Percentiles rank a stretch among this genome's conserved stretches.
Evolutionary conservation across 2,329 filamentous ascomycete genomes (phyloP).

Genomic region (Ceratocystis eucalypticola): DNA sequence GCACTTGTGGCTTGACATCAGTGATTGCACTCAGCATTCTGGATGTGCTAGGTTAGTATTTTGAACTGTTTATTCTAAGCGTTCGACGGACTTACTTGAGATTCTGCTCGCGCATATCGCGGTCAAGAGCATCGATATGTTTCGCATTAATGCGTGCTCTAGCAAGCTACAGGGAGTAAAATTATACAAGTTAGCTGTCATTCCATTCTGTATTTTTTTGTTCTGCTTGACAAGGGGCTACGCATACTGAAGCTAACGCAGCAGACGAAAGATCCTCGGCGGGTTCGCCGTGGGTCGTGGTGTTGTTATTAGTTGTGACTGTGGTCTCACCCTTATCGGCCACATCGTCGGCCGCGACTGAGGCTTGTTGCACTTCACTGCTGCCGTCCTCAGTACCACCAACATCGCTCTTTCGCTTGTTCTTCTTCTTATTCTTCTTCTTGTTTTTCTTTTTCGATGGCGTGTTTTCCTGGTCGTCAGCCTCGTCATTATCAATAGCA

Average conservation of each 20-base stretch:
- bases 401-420: conserved; percentile 18
- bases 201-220: not conserved
- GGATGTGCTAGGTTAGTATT: not conserved
- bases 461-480: conserved; percentile 2
- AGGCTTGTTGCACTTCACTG: conserved; percentile 17
- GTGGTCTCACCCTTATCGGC: conserved; percentile 20
- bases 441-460: conserved; percentile 16
- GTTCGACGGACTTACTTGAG: conserved; percentile 27
- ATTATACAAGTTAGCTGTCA: not conserved
- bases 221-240: not conserved
- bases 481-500: not conserved
- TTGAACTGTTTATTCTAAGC: not conserved
- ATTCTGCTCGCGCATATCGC: conserved; percentile 44
- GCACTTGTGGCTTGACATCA: conserved; percentile 16
- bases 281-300: conserved; percentile 28
- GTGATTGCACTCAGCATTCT: conserved; percentile 18
- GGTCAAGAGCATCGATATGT: conserved; percentile 40
- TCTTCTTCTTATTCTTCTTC: conserved; percentile 17
- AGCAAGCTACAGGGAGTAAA: conserved; percentile 20
- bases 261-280: conserved; percentile 50
- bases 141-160: conserved; percentile 30
- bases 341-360: conserved; percentile 21
- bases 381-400: conserved; percentile 22
- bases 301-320: conserved; percentile 19
- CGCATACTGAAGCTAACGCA: conserved; percentile 54